These are phyloP conservation scores for Epichloe hybrida DNA, from an alignment of 2,329 filamentous ascomycete genomes.

Conservation along the genomic window DNA sequence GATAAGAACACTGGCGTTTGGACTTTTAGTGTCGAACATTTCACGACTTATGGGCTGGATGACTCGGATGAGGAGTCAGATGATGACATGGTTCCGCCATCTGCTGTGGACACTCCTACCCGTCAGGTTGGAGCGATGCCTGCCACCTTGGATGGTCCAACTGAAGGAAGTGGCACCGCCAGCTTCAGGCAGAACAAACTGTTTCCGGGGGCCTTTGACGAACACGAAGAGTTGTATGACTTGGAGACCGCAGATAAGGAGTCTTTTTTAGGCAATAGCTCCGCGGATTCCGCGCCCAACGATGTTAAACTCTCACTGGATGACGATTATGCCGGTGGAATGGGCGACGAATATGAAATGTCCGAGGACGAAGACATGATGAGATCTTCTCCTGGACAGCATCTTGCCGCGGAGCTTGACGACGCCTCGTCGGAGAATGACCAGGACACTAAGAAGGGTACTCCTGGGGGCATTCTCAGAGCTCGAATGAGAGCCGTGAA, in stretches of 20 bases:
- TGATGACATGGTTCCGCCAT: conserved; percentile 21
- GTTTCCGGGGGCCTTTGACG: conserved; percentile 67
- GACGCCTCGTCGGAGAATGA: conserved; percentile 42
- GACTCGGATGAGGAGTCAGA: conserved; percentile 63
- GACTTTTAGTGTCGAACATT: conserved; percentile 90
- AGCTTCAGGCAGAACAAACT: conserved; percentile 37
- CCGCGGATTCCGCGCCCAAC: conserved; percentile 63
- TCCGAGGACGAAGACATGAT: conserved; percentile 59
- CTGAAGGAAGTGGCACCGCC: conserved; percentile 42
- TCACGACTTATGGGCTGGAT: conserved; percentile 85
- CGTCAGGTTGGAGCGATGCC: conserved; percentile 13
- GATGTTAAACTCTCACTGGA: conserved; percentile 45
- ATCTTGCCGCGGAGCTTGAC: conserved; percentile 63
- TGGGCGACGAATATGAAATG: conserved; percentile 67
- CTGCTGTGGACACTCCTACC: neutral
- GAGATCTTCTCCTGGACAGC: conserved; percentile 60
- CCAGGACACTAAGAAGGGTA: conserved; percentile 29
- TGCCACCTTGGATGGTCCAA: conserved; percentile 9
- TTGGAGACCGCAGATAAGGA: conserved; percentile 42
- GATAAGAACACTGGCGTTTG: conserved; percentile 69
- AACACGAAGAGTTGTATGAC: conserved; percentile 39
- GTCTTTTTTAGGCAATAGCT: conserved; percentile 92
- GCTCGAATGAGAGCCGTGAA: conserved; percentile 52
- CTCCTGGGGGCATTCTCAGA: conserved; percentile 48
- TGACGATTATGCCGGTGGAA: conserved; percentile 40